Evolutionary conservation across 1,284 basidiomycete species (phyloP).

Genomic region (Ustilago lituana): DNA sequence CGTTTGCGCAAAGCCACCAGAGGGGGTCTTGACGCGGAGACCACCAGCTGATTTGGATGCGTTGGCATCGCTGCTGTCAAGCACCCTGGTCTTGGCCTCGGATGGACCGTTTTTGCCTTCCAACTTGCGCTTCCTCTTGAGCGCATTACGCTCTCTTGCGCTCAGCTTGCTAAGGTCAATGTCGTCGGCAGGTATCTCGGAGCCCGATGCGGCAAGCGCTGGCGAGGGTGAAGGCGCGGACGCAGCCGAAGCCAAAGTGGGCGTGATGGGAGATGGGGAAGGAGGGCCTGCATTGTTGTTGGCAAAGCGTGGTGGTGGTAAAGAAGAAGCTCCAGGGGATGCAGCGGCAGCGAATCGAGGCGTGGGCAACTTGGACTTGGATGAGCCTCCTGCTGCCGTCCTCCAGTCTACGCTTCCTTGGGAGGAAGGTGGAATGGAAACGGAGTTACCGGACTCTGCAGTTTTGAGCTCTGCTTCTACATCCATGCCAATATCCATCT

Average conservation of each 20-base stretch:
- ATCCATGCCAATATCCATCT: conserved; percentile 72
- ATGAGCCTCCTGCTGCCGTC: conserved; percentile 33
- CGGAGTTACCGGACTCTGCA: conserved; percentile 9
- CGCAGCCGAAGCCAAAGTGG: conserved; percentile 13
- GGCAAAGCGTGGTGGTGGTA: conserved; percentile 37
- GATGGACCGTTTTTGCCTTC: conserved; percentile 72
- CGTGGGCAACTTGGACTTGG: conserved; percentile 32
- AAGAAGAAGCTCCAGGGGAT: conserved; percentile 7
- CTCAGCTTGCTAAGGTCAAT: conserved; percentile 62
- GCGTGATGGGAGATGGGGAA: conserved; percentile 24
- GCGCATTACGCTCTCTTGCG: conserved; percentile 85
- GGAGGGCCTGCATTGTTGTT: conserved; percentile 13
- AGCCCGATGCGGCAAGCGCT: conserved; percentile 7
- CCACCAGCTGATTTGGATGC: conserved; percentile 19
- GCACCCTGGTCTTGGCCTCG: conserved; percentile 37
- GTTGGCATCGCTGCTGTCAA: conserved; percentile 70
- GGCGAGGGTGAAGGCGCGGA: conserved; percentile 31
- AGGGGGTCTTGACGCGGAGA: conserved; percentile 43
- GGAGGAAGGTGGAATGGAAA: conserved; percentile 19
- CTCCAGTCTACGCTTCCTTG: conserved; percentile 44
- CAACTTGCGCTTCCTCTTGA: conserved; percentile 88
- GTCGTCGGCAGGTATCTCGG: conserved; percentile 46
- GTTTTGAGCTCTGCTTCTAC: conserved; percentile 66
- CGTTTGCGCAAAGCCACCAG: conserved; percentile 21
- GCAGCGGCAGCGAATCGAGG: conserved; percentile 25